Evolutionary conservation across 306 rosid species (phyloP).

Genomic region (Glycine tomentella): DNA sequence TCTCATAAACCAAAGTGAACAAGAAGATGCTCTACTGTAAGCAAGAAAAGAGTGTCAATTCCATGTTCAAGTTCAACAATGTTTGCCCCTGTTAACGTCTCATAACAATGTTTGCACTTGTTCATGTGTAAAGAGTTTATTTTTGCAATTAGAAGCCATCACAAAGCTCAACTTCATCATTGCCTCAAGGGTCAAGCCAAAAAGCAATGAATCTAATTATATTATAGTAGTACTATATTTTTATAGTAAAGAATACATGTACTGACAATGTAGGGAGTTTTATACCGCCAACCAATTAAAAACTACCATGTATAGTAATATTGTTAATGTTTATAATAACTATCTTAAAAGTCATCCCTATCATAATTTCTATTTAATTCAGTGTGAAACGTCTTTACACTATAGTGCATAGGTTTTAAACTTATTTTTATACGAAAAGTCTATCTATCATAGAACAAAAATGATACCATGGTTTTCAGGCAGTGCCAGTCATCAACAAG

Average conservation of each 20-base stretch:
- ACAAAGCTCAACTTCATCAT: conserved; percentile 6
- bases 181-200: background rate
- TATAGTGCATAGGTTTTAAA: too few relatives aligned
- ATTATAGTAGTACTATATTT: background rate
- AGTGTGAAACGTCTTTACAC: too few relatives aligned
- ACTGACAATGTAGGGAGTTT: too few relatives aligned
- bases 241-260: too few relatives aligned
- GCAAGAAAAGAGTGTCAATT: background rate
- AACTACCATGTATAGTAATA: too few relatives aligned
- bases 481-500: conserved; percentile 93
- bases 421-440: background rate
- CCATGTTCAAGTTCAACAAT: conserved; percentile 4
- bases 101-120: too few relatives aligned
- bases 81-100: background rate
- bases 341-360: too few relatives aligned
- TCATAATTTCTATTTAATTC: too few relatives aligned
- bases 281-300: too few relatives aligned
- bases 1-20: conserved; percentile 32
- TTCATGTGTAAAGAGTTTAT: background rate
- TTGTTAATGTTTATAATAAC: too few relatives aligned
- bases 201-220: conserved; percentile 4
- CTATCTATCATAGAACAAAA: conserved; percentile 13
- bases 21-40: background rate
- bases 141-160: conserved; percentile 5
- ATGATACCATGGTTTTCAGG: conserved; percentile 73